Evolutionary conservation across 2,329 filamentous ascomycete genomes (phyloP), one percentile per base, ranked within the genome.

Genomic region (Penicillium brevicompactum): DNA sequence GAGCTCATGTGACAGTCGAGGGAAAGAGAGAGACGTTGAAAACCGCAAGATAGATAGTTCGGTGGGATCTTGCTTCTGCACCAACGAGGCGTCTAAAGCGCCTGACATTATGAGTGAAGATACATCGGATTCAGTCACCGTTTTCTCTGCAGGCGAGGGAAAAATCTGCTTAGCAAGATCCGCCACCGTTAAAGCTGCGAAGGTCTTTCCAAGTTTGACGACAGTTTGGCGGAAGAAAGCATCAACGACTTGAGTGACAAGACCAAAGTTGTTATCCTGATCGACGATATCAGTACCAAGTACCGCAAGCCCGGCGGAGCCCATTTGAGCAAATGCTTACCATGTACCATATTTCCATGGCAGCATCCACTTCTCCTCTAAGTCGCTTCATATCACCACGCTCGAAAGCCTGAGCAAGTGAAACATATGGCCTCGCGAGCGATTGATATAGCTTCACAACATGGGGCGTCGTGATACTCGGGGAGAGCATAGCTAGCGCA

Each of bases 191-290:
- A 88, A 76, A 5, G 85, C 84, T 31, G 82, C 81, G 68, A 93
- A 97, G 3, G 90, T 86, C 49, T 84, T 82, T 43, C 87, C 86
- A 24, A 97, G 80, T 56, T 86, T 86, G 32, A 88, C 79, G 54
- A 97, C 84, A 56, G 89, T 87, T 77, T 88, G 91, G 64, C 87
- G 86, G 63, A 89, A 86, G 68, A 92, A 90, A 9, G 89, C 86
- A 18, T 82, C 77, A 38, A 88, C 71, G 10, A 93, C 87, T 69
- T 91, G 85, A 4, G 79, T 76, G 11, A 96, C 80, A 13, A 97
- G 82, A 3, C 87, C 84, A 4, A 77, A 72, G 66, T 95, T 97
- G 45, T 84, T 84, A 64, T 97, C 92, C 62, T 83, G 54, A 51
- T 62, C 64, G 18, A n/a, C 21, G 18, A 49, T 16, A 55, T 54